Evolutionary conservation across 2,329 filamentous ascomycete genomes (phyloP), one percentile per base, ranked within the genome.

Genomic region (Hyphodiscus sp.): DNA sequence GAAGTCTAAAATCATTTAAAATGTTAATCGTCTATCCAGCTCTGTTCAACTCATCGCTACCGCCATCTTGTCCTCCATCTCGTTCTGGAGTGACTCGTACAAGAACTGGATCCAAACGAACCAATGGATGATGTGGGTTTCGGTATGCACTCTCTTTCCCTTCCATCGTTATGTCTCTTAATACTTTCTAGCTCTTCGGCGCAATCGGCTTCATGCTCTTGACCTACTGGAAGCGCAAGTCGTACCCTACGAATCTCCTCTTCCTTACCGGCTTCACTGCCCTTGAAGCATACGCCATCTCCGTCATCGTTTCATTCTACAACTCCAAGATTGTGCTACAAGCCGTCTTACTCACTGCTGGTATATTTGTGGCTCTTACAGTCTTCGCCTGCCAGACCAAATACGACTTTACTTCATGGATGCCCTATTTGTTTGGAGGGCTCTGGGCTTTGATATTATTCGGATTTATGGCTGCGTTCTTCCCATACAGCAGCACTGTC

Each of bases 351-450:
- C 83, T 99, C 54, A 99, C 94, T 49, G 86, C 85, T 16, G 87
- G 86, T 49, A 88, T 91, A 67, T 91, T 92, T 67, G 76, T 89
- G 64, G 83, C 89, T 66, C 80, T 91, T 49, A 89, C 86, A 1
- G 72, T 91, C 45, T 97, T 99, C 70, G 94, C 94, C 48, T 96
- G 91, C 81, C 94, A 99, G 76, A 89, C 88, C 60, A 95, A 95
- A 71, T 99, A 99, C 69, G 94, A 99, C 76, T 99, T 99, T 70
- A 97, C 92, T 1, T 86, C 83, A 60, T 99, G 94, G 92, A 89
- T 92, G 77, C 92, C 94, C 18, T 97, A 96, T 69, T 82, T 97
- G 2, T 95, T 95, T 66, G 91, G 91, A 54, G 85, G 79, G 0
- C 80, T 99, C 18, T 97, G 94, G 94, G 86, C 88, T 7, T 74